Base-by-base conservation (phyloP, 2,329 filamentous ascomycete genomes). In the Myriangium duriaei region DNA sequence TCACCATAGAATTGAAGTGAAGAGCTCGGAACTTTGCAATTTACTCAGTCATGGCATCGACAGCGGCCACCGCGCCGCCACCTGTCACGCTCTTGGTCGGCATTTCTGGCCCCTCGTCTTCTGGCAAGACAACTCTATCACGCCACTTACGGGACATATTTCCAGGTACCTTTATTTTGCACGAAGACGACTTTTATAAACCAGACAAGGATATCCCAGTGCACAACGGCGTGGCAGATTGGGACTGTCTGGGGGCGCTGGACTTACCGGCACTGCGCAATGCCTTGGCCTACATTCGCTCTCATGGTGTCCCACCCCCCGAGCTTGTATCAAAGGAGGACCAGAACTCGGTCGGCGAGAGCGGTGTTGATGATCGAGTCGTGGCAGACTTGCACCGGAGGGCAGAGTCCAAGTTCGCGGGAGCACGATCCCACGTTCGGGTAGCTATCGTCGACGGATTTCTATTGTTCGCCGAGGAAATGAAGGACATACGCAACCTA, bases 181-280 rank as follows among this genome's bases (percentile, higher is more conserved):
- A 98, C 57, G 77, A 94, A 57, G 91, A 98, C 63, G 91, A 98
- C 60, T 98, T 96, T 57, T 98, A 94, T 64, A 77, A 76, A 47
- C 68, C 81, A 1, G 88, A 96, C 55, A 62, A 71, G 18, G 71
- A 85, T 71, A 73, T 72, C 28, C 61, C 67, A 2, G 54, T 69
- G 11, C 64, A 64, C 16, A 44, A 51, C 14, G 74, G 70, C 11
- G 63, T 94, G 10, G 67, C 81, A 46, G 87, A 98, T 62, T 96
- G 91, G 88, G 91, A 98, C 59, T 94, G 87, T 50, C 67, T 83
- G 11, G 81, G 79, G 46, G 71, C 87, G 6, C 65, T 98, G 39
- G 73, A 87, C 47, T 68, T 94, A 17, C 64, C 71, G 0, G 70
- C 71, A 36, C 77, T 96, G 55, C 65, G 71, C 11, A 60, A 68